Evolutionary conservation across 306 rosid species (phyloP), one percentile per base, ranked within the genome.

Genomic region (Inga oerstediana): DNA sequence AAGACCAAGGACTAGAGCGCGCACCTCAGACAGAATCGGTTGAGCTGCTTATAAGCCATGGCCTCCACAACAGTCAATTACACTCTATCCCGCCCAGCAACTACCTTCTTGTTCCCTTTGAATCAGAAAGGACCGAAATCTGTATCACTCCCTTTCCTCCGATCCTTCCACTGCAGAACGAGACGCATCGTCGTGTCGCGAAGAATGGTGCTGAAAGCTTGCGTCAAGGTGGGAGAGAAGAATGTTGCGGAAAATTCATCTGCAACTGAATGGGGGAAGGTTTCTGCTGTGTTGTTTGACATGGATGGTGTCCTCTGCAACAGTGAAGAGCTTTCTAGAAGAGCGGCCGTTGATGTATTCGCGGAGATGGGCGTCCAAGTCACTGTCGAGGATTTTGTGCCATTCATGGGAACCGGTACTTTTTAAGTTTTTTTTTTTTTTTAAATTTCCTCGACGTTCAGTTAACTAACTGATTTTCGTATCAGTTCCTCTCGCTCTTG

Each of bases 251-350:
- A 56, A 43, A 85, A 82, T 32, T 85, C 91, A 65, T 66, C 88
- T 27, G 82, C 68, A 62, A 85, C 46, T 43, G 91, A 85, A 20
- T 96, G 99, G 98, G 97, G 92, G 41, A 92, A 91, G 80, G 98
- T 96, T 39, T 92, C 99, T 4, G 98, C 98, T 2, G 98, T 96
- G 81, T 62, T 93, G 82, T 96, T 96, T 84, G 99, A 96, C 84
- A 96, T 96, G 99, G 99, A 96, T 34, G 99, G 99, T 70, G 99
- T 96, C 43, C 90, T 96, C 66, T 96, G 98, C 84, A 87, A 96
- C 83, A 93, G 98, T 37, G 99, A 96, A 86, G 97, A 87, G 72
- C 91, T 88, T 70, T 96, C 98, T 37, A 85, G 99, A 85, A 89
- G 85, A 87, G 94, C 98, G 3, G 99, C 73, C 10, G 98, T 93